Evolutionary conservation across 2,329 filamentous ascomycete genomes (phyloP).

Genomic region (Pezicula neosporulosa): DNA sequence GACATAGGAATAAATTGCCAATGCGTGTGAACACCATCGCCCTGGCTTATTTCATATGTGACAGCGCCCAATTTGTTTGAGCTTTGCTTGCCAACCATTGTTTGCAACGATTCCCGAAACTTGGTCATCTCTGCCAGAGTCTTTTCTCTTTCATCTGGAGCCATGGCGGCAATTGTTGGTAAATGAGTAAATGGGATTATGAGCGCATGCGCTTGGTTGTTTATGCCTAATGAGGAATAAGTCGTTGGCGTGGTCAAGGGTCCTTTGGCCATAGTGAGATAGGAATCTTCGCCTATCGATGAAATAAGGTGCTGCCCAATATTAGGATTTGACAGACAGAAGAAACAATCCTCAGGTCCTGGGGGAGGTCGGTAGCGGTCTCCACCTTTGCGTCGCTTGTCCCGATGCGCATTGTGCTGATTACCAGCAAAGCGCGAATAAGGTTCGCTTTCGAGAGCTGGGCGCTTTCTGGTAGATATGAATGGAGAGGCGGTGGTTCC

Average conservation of each 20-base stretch:
- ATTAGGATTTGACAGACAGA: conserved; percentile 86
- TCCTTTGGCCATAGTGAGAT: conserved; percentile 89
- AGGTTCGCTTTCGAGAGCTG: conserved; percentile 38
- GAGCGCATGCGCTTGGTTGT: conserved; percentile 81
- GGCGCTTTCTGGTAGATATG: conserved; percentile 54
- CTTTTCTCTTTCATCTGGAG: conserved; percentile 45
- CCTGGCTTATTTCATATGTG: conserved; percentile 88
- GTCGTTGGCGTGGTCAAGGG: conserved; percentile 71
- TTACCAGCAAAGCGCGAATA: conserved; percentile 54
- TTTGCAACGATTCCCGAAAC: conserved; percentile 74
- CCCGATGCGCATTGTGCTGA: conserved; percentile 33
- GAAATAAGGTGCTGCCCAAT: conserved; percentile 84
- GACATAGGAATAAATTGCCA: conserved; percentile 90
- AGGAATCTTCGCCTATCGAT: conserved; percentile 82
- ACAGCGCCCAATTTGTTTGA: conserved; percentile 68
- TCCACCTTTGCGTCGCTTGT: conserved; percentile 42
- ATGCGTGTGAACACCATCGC: conserved; percentile 79
- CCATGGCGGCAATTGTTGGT: conserved; percentile 68
- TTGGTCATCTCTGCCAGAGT: conserved; percentile 79
- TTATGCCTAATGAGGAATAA: conserved; percentile 60
- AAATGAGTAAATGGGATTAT: conserved; percentile 86
- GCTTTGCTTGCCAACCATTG: conserved; percentile 64
- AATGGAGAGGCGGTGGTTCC: conserved; percentile 79
- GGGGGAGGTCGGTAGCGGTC: conserved; percentile 52
- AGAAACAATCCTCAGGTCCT: conserved; percentile 82